Evolutionary conservation across 306 rosid genomes (phyloP), one percentile per base, ranked within the genome.

Genomic region (Prunus persica): DNA sequence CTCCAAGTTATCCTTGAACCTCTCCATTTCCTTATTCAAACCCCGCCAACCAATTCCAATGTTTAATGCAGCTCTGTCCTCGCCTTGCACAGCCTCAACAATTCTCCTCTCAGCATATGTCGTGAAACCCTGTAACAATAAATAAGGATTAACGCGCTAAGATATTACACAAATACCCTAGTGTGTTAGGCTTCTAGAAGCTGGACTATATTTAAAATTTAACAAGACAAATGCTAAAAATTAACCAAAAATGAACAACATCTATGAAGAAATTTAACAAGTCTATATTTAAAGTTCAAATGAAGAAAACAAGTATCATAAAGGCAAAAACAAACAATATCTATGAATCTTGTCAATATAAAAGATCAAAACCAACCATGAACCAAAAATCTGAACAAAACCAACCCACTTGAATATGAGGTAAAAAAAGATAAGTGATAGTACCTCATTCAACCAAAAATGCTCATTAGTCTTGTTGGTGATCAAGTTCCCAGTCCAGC

Each of bases 401-500:
- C 25, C 25, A 64, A 32, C 58, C 57, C 14, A 52, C 15, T 52
- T 6, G n/a, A 52, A 52, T 12, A 2, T 52, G 18, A 52, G 15
- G 18, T 52, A 1, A 14, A 5, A 52, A 52, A 52, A 0, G 5
- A 47, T 47, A 47, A 47, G 14, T 16, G 58, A 52, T 63, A 32
- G 45, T 85, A 93, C 97, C 98, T 95, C 97, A 65, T 95, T 95
- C 84, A 95, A 67, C 99, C 99, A 95, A 74, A 95, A 92, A 78
- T 95, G 99, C 13, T 95, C 99, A 2, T 92, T 90, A 65, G 86
- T 92, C 82, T 83, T 90, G 88, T 95, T 95, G 15, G 97, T 95
- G 87, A 95, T 90, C 87, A 95, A 82, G 67, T 95, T 95, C 45
- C 99, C 99, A 12, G 99, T 95, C 97, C 99, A 92, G 74, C 99